phyloP scores from a whole-genome alignment of 805 yeast genomes.

The Ogataea philodendri region DNA sequence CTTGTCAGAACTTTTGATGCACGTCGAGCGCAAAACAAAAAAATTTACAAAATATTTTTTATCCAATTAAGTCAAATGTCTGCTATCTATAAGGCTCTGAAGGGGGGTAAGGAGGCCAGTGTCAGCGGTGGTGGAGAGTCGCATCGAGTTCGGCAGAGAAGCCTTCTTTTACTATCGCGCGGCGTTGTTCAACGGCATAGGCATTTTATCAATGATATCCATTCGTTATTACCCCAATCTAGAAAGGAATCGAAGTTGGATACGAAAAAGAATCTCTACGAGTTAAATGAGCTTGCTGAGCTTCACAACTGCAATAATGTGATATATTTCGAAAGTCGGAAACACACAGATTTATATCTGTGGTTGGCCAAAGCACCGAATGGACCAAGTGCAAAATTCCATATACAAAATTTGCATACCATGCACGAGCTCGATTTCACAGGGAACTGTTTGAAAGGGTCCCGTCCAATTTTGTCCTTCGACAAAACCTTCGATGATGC shows the following conservation, averaged over 20 bases:
- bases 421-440: conserved; percentile 94
- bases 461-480: conserved; percentile 89
- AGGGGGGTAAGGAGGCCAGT: conserved; percentile 37
- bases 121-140: conserved; percentile 32
- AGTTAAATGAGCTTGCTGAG: conserved; percentile 94
- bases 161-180: conserved; percentile 85
- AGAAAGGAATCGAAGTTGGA: conserved; percentile 96
- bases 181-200: conserved; percentile 96
- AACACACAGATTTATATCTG: conserved; percentile 90
- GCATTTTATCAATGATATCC: conserved; percentile 81
- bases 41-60: neutral
- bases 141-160: conserved; percentile 87
- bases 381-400: conserved; percentile 95
- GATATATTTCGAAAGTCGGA: conserved; percentile 91
- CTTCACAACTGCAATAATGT: conserved; percentile 95
- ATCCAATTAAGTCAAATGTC: conserved; percentile 52
- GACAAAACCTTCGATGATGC: conserved; percentile 74
- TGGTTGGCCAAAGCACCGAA: conserved; percentile 97
- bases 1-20: too few species aligned
- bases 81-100: conserved; percentile 66
- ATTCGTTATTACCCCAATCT: conserved; percentile 83
- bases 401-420: conserved; percentile 91
- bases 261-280: conserved; percentile 82
- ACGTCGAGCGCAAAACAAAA: neutral
- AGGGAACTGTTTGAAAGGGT: conserved; percentile 93